These are phyloP conservation scores for Chlamydomonas schloesseri DNA, from an alignment of 139 green algal species.

Conservation along the genomic window DNA sequence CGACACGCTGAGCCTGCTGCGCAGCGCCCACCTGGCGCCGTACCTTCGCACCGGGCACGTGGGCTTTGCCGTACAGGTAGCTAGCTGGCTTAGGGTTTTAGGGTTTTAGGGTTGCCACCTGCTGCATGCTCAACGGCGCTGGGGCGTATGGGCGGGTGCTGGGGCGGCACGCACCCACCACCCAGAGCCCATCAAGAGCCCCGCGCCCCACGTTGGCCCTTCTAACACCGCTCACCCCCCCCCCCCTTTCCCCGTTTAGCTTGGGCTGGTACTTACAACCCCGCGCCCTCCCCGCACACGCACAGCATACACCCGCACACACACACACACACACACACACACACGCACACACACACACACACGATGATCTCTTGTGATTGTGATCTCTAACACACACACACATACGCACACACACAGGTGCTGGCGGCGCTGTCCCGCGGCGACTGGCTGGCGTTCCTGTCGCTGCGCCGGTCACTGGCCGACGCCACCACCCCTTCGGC, in stretches of 20 bases:
- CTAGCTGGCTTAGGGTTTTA: not conserved
- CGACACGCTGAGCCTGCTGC: not conserved
- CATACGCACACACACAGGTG: not conserved
- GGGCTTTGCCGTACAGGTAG: constrained; percentile 2
- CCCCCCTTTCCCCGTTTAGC: too few species aligned
- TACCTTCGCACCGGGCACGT: not conserved
- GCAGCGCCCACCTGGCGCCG: not conserved
- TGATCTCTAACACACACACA: not conserved
- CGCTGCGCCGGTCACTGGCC: not conserved
- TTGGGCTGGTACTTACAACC: too few species aligned
- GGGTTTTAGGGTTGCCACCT: too few species aligned
- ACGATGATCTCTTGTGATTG: too few species aligned
- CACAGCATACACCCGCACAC: too few species aligned
- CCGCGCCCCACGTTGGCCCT: too few species aligned
- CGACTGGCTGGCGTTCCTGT: not conserved
- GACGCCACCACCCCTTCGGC: too few species aligned
- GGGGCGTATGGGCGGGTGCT: too few species aligned
- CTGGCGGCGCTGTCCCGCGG: not conserved
- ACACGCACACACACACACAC: not conserved
- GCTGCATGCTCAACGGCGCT: not conserved
- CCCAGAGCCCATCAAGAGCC: too few species aligned
- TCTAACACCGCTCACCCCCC: too few species aligned
- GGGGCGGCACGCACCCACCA: not conserved
- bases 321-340: too few species aligned
- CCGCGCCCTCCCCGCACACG: too few species aligned